phyloP scores from a whole-genome alignment of 1,284 basidiomycete genomes.

The Coniophora puteana region DNA sequence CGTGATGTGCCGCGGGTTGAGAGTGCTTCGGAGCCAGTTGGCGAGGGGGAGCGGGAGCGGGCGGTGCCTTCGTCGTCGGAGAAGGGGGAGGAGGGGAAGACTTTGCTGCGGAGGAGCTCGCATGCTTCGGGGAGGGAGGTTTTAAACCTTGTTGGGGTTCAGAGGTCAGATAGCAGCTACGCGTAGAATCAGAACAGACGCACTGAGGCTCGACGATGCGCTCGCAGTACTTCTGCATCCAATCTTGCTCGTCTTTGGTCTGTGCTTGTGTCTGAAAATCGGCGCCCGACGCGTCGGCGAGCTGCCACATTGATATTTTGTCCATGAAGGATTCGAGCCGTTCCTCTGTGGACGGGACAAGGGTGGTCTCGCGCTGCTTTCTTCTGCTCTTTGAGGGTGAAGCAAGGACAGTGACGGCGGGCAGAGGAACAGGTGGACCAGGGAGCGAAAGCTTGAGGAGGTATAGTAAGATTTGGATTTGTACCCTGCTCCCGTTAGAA shows the following conservation, averaged over 20 bases:
- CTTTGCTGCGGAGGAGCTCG: slow-evolving; percentile 56
- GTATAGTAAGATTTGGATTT: slow-evolving; percentile 69
- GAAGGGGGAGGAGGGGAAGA: slow-evolving; percentile 61
- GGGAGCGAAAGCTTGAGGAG: slow-evolving; percentile 61
- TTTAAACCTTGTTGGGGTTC: slow-evolving; percentile 48
- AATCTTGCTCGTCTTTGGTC: slow-evolving; percentile 47
- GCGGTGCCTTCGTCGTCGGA: slow-evolving; percentile 49
- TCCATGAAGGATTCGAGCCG: slow-evolving; percentile 72
- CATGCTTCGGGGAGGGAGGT: slow-evolving; percentile 49
- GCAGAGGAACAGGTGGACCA: slow-evolving; percentile 30
- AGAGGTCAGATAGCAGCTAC: background rate
- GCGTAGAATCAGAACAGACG: slow-evolving; percentile 18
- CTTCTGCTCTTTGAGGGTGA: slow-evolving; percentile 29
- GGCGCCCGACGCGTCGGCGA: slow-evolving; percentile 41
- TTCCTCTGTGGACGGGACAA: slow-evolving; percentile 38
- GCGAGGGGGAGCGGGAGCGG: slow-evolving; percentile 12
- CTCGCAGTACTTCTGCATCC: slow-evolving; percentile 69
- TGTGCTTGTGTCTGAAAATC: slow-evolving; percentile 9
- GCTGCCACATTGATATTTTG: slow-evolving; percentile 71
- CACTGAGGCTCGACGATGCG: slow-evolving; percentile 61
- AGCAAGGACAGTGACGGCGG: slow-evolving; percentile 19
- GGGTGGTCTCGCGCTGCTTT: slow-evolving; percentile 28
- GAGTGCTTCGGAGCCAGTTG: slow-evolving; percentile 14
- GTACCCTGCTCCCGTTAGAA: slow-evolving; percentile 42
- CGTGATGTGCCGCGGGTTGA: slow-evolving; percentile 2